Conservation (phyloP, 495 filamentous ascomycete genomes). For the Podospora appendiculata region DNA sequence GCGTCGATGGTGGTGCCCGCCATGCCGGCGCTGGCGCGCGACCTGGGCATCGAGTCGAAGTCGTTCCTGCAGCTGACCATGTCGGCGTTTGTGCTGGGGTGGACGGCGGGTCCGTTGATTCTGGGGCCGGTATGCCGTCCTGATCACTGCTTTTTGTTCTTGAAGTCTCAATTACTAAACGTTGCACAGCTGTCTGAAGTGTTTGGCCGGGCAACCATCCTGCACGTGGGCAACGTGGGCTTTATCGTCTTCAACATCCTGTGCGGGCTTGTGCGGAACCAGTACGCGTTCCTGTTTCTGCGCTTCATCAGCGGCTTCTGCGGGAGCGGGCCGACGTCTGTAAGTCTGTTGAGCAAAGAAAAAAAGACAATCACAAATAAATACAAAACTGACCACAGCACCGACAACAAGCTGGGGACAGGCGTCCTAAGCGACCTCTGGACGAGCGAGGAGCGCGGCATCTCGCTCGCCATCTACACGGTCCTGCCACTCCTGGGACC, state of each 20-base stretch:
- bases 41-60: neutral
- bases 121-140: neutral
- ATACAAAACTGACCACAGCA: neutral
- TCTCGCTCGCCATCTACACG: neutral
- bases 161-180: no score
- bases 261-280: neutral
- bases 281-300: neutral
- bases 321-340: neutral
- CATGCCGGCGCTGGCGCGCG: neutral
- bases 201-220: neutral
- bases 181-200: neutral
- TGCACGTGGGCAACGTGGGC: neutral
- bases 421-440: neutral
- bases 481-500: neutral
- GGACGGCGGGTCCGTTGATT: neutral
- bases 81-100: neutral
- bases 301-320: neutral
- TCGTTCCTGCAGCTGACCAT: neutral
- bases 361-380: neutral
- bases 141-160: no score
- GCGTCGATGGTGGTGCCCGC: neutral
- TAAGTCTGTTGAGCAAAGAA: neutral
- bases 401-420: neutral
- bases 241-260: neutral
- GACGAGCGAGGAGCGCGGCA: neutral